These are phyloP conservation scores for Uronychia setigera DNA, from an alignment of 73 alveolate species.

Conservation along the genomic window DNA sequence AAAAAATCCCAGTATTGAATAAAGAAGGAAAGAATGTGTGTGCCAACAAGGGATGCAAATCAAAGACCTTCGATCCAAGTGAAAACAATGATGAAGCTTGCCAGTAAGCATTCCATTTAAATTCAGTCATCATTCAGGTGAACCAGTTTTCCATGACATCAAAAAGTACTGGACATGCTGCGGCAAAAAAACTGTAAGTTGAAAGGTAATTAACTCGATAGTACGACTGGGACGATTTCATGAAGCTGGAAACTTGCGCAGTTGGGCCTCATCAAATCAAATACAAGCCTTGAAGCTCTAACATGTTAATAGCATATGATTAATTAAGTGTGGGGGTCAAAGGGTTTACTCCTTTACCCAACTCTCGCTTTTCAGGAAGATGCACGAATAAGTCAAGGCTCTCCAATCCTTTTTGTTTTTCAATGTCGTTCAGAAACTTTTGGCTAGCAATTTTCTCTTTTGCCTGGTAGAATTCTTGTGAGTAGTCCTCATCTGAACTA, in stretches of 20 bases:
- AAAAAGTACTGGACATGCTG: constrained; percentile 98
- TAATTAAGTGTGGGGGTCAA: no score
- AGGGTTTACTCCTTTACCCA: no score
- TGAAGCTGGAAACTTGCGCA: constrained; percentile 96
- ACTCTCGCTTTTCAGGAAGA: no score
- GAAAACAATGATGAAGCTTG: constrained; percentile 56
- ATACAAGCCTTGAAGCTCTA: constrained; percentile 25
- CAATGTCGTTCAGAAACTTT: no score
- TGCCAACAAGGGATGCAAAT: constrained; percentile 84
- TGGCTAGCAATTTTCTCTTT: no score
- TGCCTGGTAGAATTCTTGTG: no score
- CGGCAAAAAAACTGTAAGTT: constrained; percentile 75
- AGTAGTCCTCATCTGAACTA: no score
- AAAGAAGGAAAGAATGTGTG: constrained; percentile 82
- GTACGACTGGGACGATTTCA: constrained; percentile 99
- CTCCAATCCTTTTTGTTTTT: no score
- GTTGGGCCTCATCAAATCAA: constrained; percentile 85
- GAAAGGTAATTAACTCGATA: no score
- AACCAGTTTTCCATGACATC: constrained; percentile 95
- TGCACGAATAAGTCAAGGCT: no score
- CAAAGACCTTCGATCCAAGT: constrained; percentile 60
- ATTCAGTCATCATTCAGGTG: constrained; percentile 89
- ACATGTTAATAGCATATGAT: no score
- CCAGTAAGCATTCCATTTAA: constrained; percentile 49
- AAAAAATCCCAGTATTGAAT: constrained; percentile 46